These are phyloP conservation scores for Torulaspora franciscae DNA, from an alignment of 805 yeast species.

Conservation along the genomic window DNA sequence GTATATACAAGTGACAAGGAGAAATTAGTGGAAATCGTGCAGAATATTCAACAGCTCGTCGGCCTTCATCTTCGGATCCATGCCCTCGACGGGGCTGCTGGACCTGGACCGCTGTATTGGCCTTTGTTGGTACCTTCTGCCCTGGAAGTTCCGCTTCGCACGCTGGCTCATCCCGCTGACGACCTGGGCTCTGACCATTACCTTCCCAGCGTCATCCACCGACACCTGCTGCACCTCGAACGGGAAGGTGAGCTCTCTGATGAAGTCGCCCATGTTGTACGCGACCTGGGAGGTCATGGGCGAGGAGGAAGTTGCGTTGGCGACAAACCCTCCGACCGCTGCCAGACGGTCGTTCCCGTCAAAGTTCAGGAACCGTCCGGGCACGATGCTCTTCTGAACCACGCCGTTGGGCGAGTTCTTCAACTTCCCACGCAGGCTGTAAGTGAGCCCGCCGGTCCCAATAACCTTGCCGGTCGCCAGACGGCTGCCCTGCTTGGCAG, in stretches of 20 bases:
- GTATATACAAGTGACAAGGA: conserved; percentile 8
- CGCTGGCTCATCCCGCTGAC: conserved; percentile 21
- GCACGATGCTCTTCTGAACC: conserved; percentile 48
- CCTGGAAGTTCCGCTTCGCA: conserved; percentile 17
- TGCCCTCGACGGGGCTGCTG: conserved; percentile 12
- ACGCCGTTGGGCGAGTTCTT: conserved; percentile 68
- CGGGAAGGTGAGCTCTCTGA: conserved; percentile 44
- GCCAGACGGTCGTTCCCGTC: conserved; percentile 40
- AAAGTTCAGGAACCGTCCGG: conserved; percentile 59
- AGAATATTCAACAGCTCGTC: conserved; percentile 20
- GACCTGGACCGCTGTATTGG: conserved; percentile 9
- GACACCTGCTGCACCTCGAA: conserved; percentile 39
- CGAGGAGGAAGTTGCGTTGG: conserved; percentile 30
- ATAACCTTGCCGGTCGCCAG: conserved; percentile 36
- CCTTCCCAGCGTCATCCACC: conserved; percentile 37
- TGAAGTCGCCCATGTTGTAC: conserved; percentile 38
- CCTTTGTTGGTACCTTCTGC: conserved; percentile 19
- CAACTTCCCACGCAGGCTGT: conserved; percentile 62
- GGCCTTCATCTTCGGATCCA: conserved; percentile 16
- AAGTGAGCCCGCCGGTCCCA: conserved; percentile 76
- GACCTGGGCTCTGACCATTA: conserved; percentile 22
- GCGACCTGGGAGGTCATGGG: conserved; percentile 35
- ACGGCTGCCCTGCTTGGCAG: conserved; percentile 6
- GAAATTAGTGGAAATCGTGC: conserved; percentile 13
- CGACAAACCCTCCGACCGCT: conserved; percentile 58